Evolutionary conservation across 2,329 filamentous ascomycete species (phyloP).

Genomic region (Sporothrix mexicana): DNA sequence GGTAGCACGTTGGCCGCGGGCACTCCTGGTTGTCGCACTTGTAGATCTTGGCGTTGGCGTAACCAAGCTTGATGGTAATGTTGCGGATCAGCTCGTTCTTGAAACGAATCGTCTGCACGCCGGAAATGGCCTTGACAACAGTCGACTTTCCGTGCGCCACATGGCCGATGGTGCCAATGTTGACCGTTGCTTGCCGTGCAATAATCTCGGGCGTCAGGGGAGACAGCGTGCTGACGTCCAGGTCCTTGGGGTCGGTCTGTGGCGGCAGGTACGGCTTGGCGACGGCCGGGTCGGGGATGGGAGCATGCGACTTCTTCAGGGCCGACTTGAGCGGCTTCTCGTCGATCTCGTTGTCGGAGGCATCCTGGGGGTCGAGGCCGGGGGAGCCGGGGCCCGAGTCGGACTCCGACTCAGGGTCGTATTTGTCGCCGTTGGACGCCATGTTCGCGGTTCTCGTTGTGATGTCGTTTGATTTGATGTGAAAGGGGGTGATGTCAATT

Average conservation of each 20-base stretch:
- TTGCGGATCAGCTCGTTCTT: conserved; percentile 99
- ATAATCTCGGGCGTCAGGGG: conserved; percentile 97
- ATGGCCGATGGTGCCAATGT: conserved; percentile 97
- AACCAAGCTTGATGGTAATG: conserved; percentile 99
- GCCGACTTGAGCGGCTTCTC: conserved; percentile 80
- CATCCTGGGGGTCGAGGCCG: conserved; percentile 60
- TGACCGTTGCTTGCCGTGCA: conserved; percentile 96
- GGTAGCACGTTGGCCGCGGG: conserved; percentile 92
- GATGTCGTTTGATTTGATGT: conserved; percentile 37
- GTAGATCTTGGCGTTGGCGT: conserved; percentile 99
- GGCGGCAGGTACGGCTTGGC: conserved; percentile 68
- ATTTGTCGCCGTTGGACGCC: conserved; percentile 67
- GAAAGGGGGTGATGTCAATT: conserved; percentile 10
- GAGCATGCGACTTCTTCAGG: conserved; percentile 72
- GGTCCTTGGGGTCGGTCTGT: conserved; percentile 88
- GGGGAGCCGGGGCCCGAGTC: conserved; percentile 68
- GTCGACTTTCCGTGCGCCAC: conserved; percentile 99
- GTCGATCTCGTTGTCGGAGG: conserved; percentile 62
- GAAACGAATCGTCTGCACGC: conserved; percentile 98
- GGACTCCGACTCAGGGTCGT: conserved; percentile 68
- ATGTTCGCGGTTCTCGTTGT: conserved; percentile 47
- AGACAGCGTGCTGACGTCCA: conserved; percentile 80
- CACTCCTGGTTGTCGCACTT: conserved; percentile 93
- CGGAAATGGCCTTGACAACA: conserved; percentile 98
- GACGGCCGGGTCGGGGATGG: conserved; percentile 59